These are phyloP conservation scores for Diplodia corticola DNA, from an alignment of 2,329 filamentous ascomycete species.

Conservation along the genomic window DNA sequence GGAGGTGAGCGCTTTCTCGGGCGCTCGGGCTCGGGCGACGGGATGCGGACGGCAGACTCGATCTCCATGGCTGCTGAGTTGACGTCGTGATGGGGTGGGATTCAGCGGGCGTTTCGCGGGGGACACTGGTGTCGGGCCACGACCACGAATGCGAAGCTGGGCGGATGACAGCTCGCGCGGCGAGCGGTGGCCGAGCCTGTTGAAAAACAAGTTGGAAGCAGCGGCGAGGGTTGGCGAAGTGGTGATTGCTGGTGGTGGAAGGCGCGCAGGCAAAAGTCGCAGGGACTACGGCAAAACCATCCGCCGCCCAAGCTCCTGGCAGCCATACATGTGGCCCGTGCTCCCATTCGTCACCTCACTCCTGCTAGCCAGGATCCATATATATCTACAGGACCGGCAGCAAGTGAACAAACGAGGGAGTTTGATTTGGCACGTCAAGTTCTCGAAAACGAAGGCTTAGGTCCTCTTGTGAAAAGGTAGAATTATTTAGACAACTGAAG, in stretches of 20 bases:
- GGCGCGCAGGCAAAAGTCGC: constrained; percentile 9
- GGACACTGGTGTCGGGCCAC: background rate
- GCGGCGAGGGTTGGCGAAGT: background rate
- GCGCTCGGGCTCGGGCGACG: constrained; percentile 55
- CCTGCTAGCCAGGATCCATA: no score
- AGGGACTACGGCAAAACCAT: constrained; percentile 4
- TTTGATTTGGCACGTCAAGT: no score
- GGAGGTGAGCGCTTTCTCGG: constrained; percentile 56
- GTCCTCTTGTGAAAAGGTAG: background rate
- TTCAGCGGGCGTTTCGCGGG: background rate
- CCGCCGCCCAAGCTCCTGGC: background rate
- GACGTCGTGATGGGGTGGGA: background rate
- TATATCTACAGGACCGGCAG: no score
- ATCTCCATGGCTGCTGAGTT: constrained; percentile 29
- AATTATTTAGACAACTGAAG: background rate
- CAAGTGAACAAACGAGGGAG: no score
- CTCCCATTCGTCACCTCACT: background rate
- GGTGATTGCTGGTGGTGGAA: constrained; percentile 4
- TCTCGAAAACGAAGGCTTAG: no score
- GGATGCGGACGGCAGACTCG: constrained; percentile 60
- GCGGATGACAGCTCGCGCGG: background rate
- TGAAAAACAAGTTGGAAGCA: background rate
- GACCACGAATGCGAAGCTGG: constrained; percentile 4
- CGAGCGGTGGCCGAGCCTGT: constrained; percentile 1
- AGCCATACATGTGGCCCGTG: background rate